phyloP scores from a whole-genome alignment of 257 asterid genomes.

The Gynochthodes officinalis region DNA sequence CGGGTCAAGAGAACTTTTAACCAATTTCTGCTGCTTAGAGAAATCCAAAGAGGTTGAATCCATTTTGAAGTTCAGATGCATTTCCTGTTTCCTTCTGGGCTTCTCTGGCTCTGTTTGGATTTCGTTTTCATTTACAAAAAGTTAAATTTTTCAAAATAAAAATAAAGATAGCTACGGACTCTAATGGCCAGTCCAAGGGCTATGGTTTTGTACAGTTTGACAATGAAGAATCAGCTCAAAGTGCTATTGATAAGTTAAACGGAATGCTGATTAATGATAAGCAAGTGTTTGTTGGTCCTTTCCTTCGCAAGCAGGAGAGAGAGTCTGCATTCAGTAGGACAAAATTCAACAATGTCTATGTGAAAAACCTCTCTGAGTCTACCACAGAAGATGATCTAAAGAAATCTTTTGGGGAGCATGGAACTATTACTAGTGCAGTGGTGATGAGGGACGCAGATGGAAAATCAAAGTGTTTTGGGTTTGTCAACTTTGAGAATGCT shows the following conservation, averaged over 20 bases:
- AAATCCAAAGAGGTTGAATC: too few species aligned
- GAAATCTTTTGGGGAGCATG: constrained; percentile 44
- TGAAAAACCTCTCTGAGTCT: constrained; percentile 49
- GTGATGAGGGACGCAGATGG: constrained; percentile 60
- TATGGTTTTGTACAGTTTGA: constrained; percentile 61
- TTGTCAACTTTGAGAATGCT: constrained; percentile 51
- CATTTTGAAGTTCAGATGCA: not conserved
- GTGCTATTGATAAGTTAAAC: constrained; percentile 49
- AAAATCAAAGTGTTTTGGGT: constrained; percentile 54
- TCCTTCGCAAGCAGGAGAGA: constrained; percentile 51
- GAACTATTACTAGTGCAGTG: constrained; percentile 49
- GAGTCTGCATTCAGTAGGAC: constrained; percentile 26
- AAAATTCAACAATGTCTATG: constrained; percentile 51
- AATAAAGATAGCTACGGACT: constrained; percentile 55
- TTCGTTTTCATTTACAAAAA: too few species aligned
- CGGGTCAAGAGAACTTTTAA: too few species aligned
- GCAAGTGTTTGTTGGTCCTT: constrained; percentile 50
- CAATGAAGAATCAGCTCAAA: constrained; percentile 49
- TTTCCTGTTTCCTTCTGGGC: not conserved
- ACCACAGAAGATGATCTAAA: constrained; percentile 49
- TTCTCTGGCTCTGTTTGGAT: too few species aligned
- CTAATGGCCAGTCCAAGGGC: constrained; percentile 45
- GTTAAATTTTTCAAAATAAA: not conserved
- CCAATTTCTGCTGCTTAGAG: too few species aligned
- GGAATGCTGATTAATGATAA: constrained; percentile 54